These are phyloP conservation scores for Hemileia vastatrix DNA, from an alignment of 1,284 basidiomycete species.

Conservation along the genomic window DNA sequence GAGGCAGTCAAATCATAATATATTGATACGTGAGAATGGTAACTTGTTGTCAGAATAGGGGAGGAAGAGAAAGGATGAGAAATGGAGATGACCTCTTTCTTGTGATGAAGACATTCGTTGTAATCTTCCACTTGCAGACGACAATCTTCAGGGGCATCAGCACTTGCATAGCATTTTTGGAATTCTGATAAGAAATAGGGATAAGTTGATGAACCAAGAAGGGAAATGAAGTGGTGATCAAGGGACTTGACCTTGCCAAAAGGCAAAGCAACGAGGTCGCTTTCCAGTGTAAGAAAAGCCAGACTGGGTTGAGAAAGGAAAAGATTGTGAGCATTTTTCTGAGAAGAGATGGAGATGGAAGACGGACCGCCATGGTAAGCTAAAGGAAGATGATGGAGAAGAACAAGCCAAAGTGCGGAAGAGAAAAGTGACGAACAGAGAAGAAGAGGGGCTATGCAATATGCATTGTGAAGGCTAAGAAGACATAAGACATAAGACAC, in stretches of 20 bases:
- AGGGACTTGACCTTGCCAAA: conserved; percentile 34
- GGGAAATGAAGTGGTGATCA: not conserved
- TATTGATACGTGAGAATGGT: not conserved
- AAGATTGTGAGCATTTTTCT: no score
- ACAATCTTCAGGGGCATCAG: conserved; percentile 41
- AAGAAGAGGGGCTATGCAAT: no score
- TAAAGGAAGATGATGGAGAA: no score
- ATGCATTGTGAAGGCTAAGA: no score
- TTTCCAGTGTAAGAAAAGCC: conserved; percentile 43
- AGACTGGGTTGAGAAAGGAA: conserved; percentile 29
- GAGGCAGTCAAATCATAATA: not conserved
- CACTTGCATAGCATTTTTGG: conserved; percentile 42
- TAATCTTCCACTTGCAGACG: conserved; percentile 41
- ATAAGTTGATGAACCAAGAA: not conserved
- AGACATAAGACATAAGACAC: no score
- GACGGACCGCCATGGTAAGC: no score
- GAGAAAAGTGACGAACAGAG: no score
- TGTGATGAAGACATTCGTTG: conserved; percentile 44
- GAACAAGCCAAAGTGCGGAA: no score
- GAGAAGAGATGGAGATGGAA: no score
- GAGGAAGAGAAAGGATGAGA: not conserved
- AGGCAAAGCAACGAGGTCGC: conserved; percentile 42
- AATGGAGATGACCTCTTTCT: conserved; percentile 35
- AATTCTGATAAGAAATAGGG: conserved; percentile 32
- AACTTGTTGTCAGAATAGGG: not conserved